Base-by-base conservation (phyloP, 2,329 filamentous ascomycete genomes). In the Periconia digitata region DNA sequence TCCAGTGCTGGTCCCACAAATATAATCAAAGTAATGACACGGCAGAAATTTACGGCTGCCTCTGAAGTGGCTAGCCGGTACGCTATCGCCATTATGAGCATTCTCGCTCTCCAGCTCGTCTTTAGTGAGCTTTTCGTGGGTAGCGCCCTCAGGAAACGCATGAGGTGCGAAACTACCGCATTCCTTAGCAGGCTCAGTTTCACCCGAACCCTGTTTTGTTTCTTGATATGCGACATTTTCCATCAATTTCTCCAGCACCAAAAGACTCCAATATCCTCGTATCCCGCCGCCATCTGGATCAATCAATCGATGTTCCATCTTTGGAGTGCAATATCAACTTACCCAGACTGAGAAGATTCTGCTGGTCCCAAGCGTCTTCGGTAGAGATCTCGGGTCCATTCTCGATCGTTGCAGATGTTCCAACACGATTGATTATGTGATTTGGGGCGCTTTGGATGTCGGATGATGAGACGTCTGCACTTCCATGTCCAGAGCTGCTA, bases 11-110 rank as follows among this genome's bases (percentile, higher is more conserved):
- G 43, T 39, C 3, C 48, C 48, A 17, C 43, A 46, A 12, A 50
- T 50, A 5, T 27, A 34, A 20, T 50, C 48, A 20, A 50, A 50
- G 21, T 50, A 50, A 37, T 50, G 44, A 38, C 43, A 50, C 34
- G 48, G 48, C 15, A 50, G 40, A 39, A 43, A 50, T 27, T 45
- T 50, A 3, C 39, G 38, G 21, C 2, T 18, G 17, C 42, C 37
- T 13, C 21, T 12, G 7, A 24, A 34, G 3, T 5, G 8, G 20
- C 23, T 27, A 18, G 16, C 12, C 12, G 16, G 6, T 46, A 15
- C 20, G 7, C 23, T 6, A 3, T 35, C 18, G 6, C 15, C 34
- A 8, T 36, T 36, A 8, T 36, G 6, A 7, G 6, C 34, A 8
- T 36, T n/a, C 34, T 6, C n/a, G 15, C 34, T n/a, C 34, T 15